Base-by-base conservation (phyloP, 75 land plant genomes). In the Adiantum capillusveneris region DNA sequence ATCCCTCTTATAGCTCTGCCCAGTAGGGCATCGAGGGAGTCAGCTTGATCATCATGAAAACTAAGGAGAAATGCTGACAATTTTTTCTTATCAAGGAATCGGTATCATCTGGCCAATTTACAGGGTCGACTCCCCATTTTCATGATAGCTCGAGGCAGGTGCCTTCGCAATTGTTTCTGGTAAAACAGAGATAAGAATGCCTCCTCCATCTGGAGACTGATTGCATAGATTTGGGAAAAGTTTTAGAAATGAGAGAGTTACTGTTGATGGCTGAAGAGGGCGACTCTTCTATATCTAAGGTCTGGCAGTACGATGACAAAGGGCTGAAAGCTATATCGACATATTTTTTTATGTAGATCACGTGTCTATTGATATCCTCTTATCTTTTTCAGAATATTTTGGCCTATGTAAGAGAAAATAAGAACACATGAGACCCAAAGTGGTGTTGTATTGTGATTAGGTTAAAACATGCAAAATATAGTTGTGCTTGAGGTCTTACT, bases 151-250 rank as follows among this genome's bases (percentile, higher is more conserved):
- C 1, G 25, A 5, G 14, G 2, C 25, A 19, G 55, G 28, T 26
- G 28, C 24, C 55, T 53, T 26, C 14, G 2, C 17, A 17, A 60
- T 31, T 16, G 39, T 39, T 17, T 57, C 52, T 11, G 77, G 63
- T 13, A 75, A 76, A 21, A 74, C 74, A 36, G 81, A 79, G 24
- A 70, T 75, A 52, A 71, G 76, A 16, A 71, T 74, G 25, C 48
- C 18, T 13, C 52, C 48, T 5, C 22, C 22, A 11, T 55, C 60
- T 61, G 57, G 27, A 18, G 16, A 45, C 44, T 19, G 56, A 56
- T 18, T 48, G 44, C 42, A 30, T 16, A 16, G 54, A 48, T 21
- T 13, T 54, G 44, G 6, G 31, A 58, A 30, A 43, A 56, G 18
- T 31, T 25, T 64, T 57, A 56, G 28, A 43, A 58, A 27, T 42